Evolutionary conservation across 2,329 filamentous ascomycete species (phyloP).

Genomic region (Claviceps fusiformis): DNA sequence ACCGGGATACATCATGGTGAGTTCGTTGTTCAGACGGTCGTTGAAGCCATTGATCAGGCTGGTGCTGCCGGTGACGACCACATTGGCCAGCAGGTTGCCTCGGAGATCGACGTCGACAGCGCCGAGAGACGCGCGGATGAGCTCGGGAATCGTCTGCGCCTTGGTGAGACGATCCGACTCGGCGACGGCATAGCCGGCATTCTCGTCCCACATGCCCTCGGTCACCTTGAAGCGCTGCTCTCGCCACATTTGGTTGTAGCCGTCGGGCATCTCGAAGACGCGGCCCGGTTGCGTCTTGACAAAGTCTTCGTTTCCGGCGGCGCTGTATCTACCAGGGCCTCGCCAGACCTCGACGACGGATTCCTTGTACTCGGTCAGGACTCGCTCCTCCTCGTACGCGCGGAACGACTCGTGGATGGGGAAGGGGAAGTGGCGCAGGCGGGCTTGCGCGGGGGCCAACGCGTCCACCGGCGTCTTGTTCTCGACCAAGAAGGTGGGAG

Average conservation of each 20-base stretch:
- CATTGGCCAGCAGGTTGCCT: slow-evolving; percentile 69
- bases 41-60: slow-evolving; percentile 84
- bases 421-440: slow-evolving; percentile 55
- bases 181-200: slow-evolving; percentile 47
- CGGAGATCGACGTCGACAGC: slow-evolving; percentile 83
- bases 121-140: slow-evolving; percentile 64
- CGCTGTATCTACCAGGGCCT: slow-evolving; percentile 55
- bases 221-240: slow-evolving; percentile 73
- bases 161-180: slow-evolving; percentile 41
- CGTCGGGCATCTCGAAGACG: slow-evolving; percentile 94
- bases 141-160: slow-evolving; percentile 67
- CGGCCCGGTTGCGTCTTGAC: slow-evolving; percentile 61
- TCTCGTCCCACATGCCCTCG: slow-evolving; percentile 85
- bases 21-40: slow-evolving; percentile 75
- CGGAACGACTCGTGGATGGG: slow-evolving; percentile 58
- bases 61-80: slow-evolving; percentile 83
- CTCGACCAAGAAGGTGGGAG: slow-evolving; percentile 77
- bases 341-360: slow-evolving; percentile 90
- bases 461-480: slow-evolving; percentile 84
- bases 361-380: slow-evolving; percentile 94
- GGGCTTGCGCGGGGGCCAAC: slow-evolving; percentile 62
- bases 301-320: slow-evolving; percentile 61
- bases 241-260: slow-evolving; percentile 90
- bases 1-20: slow-evolving; percentile 69
- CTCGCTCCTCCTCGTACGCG: slow-evolving; percentile 76